phyloP scores from a whole-genome alignment of 2,329 filamentous ascomycete species.

The Stagonosporopsis vannaccii region DNA sequence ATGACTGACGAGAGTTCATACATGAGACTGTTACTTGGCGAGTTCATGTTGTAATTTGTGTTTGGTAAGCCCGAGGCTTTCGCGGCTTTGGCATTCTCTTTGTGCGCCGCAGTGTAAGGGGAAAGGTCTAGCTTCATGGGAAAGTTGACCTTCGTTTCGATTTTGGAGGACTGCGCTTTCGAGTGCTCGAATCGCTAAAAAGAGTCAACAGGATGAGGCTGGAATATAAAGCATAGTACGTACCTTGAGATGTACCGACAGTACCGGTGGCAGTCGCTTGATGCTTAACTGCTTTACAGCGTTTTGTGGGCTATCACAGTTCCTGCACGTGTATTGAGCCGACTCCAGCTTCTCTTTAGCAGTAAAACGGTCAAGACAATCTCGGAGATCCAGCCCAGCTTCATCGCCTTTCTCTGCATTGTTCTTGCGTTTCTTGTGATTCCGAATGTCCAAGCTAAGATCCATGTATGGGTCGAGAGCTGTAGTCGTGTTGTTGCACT shows the following conservation, averaged over 20 bases:
- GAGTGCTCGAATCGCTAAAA: constrained; percentile 75
- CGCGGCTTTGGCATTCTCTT: constrained; percentile 36
- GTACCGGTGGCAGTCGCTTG: constrained; percentile 82
- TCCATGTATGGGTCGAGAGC: constrained; percentile 91
- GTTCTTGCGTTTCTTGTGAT: constrained; percentile 70
- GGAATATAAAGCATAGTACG: constrained; percentile 18
- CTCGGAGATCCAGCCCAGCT: constrained; percentile 52
- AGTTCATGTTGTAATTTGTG: constrained; percentile 43
- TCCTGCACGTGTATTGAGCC: constrained; percentile 86
- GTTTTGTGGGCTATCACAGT: constrained; percentile 76
- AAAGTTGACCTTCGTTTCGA: constrained; percentile 86
- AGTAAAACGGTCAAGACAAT: constrained; percentile 87
- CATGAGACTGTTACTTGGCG: constrained; percentile 63
- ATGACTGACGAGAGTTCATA: constrained; percentile 92
- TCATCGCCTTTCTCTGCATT: constrained; percentile 46
- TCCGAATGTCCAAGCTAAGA: constrained; percentile 85
- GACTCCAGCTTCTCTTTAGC: constrained; percentile 75
- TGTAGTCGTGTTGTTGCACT: constrained; percentile 81
- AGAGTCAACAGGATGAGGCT: constrained; percentile 25
- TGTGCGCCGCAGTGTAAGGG: constrained; percentile 78
- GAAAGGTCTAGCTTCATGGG: constrained; percentile 88
- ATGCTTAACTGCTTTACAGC: constrained; percentile 86
- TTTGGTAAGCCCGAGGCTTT: constrained; percentile 49
- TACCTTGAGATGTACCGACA: constrained; percentile 93
- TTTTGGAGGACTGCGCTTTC: constrained; percentile 79